A percentile compares a stretch with the other conserved stretches of the same genome.
Evolutionary conservation across 352 stramenopile genomes (phyloP).

Genomic region (Globisporangium barbulae): DNA sequence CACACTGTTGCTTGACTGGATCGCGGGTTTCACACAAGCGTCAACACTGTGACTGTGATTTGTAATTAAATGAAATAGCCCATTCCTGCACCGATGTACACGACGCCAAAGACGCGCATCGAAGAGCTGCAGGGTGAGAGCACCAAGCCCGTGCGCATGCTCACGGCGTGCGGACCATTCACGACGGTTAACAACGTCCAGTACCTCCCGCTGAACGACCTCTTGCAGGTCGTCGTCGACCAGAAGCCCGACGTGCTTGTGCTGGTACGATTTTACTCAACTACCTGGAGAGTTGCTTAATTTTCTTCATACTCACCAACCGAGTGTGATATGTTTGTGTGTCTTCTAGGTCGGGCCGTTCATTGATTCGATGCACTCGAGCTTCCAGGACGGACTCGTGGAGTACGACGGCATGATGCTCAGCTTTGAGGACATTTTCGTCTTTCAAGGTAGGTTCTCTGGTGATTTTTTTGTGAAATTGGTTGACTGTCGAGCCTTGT

Average conservation of each 20-base stretch:
- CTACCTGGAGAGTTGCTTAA: background rate
- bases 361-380: constrained; percentile 92
- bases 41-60: background rate
- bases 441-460: constrained; percentile 68
- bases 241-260: constrained; percentile 94
- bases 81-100: constrained; percentile 53
- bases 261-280: constrained; percentile 47
- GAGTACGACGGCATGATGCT: constrained; percentile 79
- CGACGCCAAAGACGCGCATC: constrained; percentile 37
- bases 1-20: background rate
- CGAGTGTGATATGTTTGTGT: background rate
- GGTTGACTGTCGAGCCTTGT: background rate
- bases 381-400: constrained; percentile 82
- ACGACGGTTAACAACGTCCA: constrained; percentile 93
- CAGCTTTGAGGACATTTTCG: constrained; percentile 81
- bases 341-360: constrained; percentile 90
- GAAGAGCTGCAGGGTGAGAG: constrained; percentile 46
- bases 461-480: background rate
- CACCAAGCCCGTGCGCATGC: constrained; percentile 59
- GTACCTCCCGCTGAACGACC: constrained; percentile 94
- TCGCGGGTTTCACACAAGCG: background rate
- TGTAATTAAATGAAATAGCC: constrained; percentile 26
- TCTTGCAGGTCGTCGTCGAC: constrained; percentile 78
- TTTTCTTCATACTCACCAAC: background rate
- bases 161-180: constrained; percentile 93